Evolutionary conservation across 345 rosid genomes (phyloP), one percentile per base, ranked within the genome.

Genomic region (Cardamine resedifolia): DNA sequence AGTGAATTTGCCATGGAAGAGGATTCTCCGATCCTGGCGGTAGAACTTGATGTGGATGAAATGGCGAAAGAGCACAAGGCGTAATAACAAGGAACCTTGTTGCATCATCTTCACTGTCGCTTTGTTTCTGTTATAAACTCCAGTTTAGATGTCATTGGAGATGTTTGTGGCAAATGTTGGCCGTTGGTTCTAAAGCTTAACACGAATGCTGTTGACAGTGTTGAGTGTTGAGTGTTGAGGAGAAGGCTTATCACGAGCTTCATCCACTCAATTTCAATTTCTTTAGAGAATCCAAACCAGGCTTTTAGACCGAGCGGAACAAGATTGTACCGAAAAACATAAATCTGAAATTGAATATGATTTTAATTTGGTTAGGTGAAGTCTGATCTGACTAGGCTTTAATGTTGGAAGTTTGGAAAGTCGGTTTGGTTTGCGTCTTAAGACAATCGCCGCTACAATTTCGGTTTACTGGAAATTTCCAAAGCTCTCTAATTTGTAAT

Each of bases 1-100:
- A 94, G 98, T 83, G 73, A 83, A 72, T 50, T 43, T 70, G 83
- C 96, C 85, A 79, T 78, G 86, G 76, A 34, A 62, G 81, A 76
- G 78, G 98, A 94, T 82, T 76, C 83, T 10, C 88, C 98, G 4
- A 82, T 94, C 58, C 69, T 94, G 83, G 84, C 88, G 43, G 85
- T 91, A 58, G 98, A 91, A 76, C 84, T 94, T 77, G 96, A 94
- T 26, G 96, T 94, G 15, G 91, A 88, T 10, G 97, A 94, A 80
- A 73, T 94, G 96, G 79, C 84, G 26, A 91, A 87, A 81, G 82
- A 85, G 74, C 93, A 88, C 86, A 89, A 87, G 81, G 80, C 88
- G 6, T 83, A 82, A 77, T 11, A 43, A 23, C 6, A 18, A 75
- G 21, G 64, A 44, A 60, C 39, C 24, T 52, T 60, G 41, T 43